A percentile compares a stretch with the other conserved stretches of the same genome.
These are phyloP conservation scores for Geotrichum europaeum DNA, from an alignment of 1,139 yeast species.

Conservation along the genomic window DNA sequence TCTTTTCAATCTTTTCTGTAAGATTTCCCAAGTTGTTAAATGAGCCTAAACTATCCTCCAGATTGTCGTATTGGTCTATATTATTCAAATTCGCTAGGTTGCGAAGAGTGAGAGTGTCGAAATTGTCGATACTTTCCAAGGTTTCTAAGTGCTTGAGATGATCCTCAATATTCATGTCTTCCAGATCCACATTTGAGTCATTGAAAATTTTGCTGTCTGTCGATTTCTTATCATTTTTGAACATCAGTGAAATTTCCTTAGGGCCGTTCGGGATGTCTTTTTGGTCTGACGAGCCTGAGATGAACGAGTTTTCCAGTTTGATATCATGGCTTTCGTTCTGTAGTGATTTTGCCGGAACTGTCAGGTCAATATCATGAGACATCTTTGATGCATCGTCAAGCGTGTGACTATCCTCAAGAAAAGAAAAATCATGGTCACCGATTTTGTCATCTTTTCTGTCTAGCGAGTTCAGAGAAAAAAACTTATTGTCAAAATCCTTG, in stretches of 20 bases:
- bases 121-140: neutral
- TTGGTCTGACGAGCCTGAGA: neutral
- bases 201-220: neutral
- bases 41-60: neutral
- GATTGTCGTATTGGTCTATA: neutral
- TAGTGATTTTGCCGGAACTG: neutral
- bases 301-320: neutral
- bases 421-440: neutral
- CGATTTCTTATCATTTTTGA: neutral
- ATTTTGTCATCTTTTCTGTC: neutral
- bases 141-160: neutral
- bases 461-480: neutral
- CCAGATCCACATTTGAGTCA: neutral
- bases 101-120: neutral
- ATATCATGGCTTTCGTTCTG: neutral
- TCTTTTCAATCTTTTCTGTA: neutral
- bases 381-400: neutral
- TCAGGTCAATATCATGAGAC: neutral
- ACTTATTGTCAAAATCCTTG: neutral
- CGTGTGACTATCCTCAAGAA: neutral
- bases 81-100: neutral
- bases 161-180: neutral
- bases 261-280: neutral
- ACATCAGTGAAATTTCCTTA: neutral
- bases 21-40: neutral